Evolutionary conservation across 1,284 basidiomycete species (phyloP).

Genomic region (Porodaedalea pini): DNA sequence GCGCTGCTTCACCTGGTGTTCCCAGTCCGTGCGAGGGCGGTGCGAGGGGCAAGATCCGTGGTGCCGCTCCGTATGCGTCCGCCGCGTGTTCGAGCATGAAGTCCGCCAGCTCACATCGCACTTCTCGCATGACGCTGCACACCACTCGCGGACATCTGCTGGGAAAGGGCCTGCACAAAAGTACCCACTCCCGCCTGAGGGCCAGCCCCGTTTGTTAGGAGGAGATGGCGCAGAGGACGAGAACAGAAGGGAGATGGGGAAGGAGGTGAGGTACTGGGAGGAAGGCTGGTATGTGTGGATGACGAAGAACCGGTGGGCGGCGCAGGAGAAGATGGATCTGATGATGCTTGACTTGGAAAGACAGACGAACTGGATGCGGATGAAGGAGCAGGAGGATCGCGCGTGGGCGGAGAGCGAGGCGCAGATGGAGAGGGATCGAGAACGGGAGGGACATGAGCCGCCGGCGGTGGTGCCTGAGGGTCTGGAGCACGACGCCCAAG

Average conservation of each 20-base stretch:
- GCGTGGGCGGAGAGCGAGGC: constrained; percentile 35
- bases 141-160: not conserved
- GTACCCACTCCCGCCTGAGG: constrained; percentile 60
- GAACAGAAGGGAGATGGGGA: not conserved
- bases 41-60: constrained; percentile 50
- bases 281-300: constrained; percentile 75
- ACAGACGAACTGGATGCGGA: constrained; percentile 42
- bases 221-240: constrained; percentile 7
- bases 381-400: constrained; percentile 41
- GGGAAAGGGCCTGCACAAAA: constrained; percentile 22
- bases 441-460: constrained; percentile 9
- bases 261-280: constrained; percentile 55
- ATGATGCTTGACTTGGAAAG: constrained; percentile 55
- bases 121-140: constrained; percentile 23
- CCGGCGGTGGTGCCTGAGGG: not conserved
- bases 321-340: constrained; percentile 51
- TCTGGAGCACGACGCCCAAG: not conserved
- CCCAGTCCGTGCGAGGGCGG: constrained; percentile 60
- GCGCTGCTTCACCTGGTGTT: constrained; percentile 70
- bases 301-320: constrained; percentile 48
- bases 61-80: constrained; percentile 67
- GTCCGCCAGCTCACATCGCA: constrained; percentile 52
- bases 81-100: constrained; percentile 70
- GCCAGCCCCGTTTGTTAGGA: constrained; percentile 38
- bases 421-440: not conserved